Evolutionary conservation across 805 yeast genomes (phyloP), one percentile per base, ranked within the genome.

Genomic region (Saccharomycopsis javanensis): DNA sequence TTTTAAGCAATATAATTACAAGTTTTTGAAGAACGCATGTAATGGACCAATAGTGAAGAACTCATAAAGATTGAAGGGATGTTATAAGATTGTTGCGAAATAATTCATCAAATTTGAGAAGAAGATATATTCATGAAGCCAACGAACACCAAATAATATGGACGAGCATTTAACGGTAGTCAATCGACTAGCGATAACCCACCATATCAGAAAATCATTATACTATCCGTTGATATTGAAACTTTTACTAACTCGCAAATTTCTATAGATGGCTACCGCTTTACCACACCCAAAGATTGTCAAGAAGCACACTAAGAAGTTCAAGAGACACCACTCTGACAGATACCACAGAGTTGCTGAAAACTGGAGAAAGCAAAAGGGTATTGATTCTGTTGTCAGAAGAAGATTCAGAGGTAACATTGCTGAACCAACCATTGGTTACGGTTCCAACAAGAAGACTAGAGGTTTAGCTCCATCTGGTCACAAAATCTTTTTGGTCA

Each of bases 291-390:
- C 98, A 81, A 91, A 89, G 92, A 94, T 94, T 80, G 97, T 92
- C 78, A 95, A 94, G 92, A 94, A 94, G 90, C 94, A 91, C 89
- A 76, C 90, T 74, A 89, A 89, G 85, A 87, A 86, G 85, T 94
- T 94, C 88, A 95, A 91, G 92, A 90, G 99, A 83, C 98, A 92
- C 79, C 99, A 94, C 85, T 90, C 97, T 78, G 99, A 94, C 86
- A 89, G 97, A 81, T 92, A 90, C 81, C 85, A 84, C 85, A 91
- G 99, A 81, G 97, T 94, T 70, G 80, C 88, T 73, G 97, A 89
- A 81, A 86, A 85, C 85, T 95, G 99, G 99, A 94, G 99, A 89
- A 92, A 94, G 83, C 99, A 95, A 82, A 94, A 94, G 88, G 99
- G 99, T 94, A 94, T 94, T 76, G 99, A 94, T 84, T 91, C 98